These are phyloP conservation scores for Boletus rex-veris DNA, from an alignment of 768 basidiomycete genomes.

Conservation along the genomic window DNA sequence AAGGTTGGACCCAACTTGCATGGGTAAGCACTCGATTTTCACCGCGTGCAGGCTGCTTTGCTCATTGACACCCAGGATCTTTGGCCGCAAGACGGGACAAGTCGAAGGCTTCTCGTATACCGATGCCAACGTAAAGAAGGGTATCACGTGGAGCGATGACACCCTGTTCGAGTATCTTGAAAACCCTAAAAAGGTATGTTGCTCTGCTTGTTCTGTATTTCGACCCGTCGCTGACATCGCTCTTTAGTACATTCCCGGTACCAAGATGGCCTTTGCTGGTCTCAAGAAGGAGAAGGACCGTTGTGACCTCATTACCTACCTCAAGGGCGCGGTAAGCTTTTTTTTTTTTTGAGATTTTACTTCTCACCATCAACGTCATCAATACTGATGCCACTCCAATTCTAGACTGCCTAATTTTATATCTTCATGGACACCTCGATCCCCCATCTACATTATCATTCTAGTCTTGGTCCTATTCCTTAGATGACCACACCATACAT, in stretches of 20 bases:
- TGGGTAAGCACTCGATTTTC: slow-evolving; percentile 52
- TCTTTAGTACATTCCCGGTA: slow-evolving; percentile 85
- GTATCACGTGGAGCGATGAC: slow-evolving; percentile 75
- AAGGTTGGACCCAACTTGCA: slow-evolving; percentile 96
- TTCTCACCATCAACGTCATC: background rate
- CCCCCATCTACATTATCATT: slow-evolving; percentile 21
- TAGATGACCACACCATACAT: slow-evolving; percentile 32
- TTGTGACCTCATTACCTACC: slow-evolving; percentile 84
- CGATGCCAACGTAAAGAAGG: slow-evolving; percentile 94
- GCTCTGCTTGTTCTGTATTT: background rate
- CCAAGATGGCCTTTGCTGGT: slow-evolving; percentile 98
- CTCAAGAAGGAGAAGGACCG: slow-evolving; percentile 99
- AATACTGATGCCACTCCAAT: background rate
- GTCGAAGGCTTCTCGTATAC: slow-evolving; percentile 88
- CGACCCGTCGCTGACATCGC: background rate
- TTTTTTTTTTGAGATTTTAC: background rate
- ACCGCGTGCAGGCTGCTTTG: background rate
- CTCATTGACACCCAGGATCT: slow-evolving; percentile 46
- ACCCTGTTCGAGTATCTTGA: slow-evolving; percentile 96
- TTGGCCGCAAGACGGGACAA: slow-evolving; percentile 85
- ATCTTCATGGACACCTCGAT: slow-evolving; percentile 13
- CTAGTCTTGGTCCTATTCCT: slow-evolving; percentile 29
- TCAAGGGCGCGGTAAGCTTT: slow-evolving; percentile 67
- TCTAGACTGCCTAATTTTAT: slow-evolving; percentile 28
- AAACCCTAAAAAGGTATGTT: slow-evolving; percentile 90